Percentiles rank a stretch among this genome's conserved stretches.
Evolutionary conservation across 2,329 filamentous ascomycete species (phyloP).

Genomic region (Podosphaera xanthii): DNA sequence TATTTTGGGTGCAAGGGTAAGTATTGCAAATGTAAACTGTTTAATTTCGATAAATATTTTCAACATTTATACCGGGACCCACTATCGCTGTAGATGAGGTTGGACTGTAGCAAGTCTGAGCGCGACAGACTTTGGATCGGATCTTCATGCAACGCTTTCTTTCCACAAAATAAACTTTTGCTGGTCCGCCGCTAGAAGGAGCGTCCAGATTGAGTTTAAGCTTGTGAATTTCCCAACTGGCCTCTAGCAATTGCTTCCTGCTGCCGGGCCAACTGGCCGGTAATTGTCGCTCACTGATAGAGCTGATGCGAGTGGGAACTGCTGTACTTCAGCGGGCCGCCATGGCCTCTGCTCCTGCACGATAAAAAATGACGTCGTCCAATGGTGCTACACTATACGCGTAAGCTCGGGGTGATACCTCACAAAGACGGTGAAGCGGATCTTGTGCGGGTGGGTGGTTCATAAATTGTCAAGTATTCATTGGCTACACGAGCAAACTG

Average conservation of each 20-base stretch:
- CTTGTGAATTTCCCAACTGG: not conserved
- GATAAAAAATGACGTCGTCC: not conserved
- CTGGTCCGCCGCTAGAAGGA: not conserved
- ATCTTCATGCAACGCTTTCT: not conserved
- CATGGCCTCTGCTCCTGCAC: not conserved
- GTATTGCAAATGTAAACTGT: too few species aligned
- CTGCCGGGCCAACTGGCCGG: not conserved
- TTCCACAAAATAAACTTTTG: not conserved
- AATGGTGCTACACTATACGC: not conserved
- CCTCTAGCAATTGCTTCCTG: not conserved
- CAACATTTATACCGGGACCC: too few species aligned
- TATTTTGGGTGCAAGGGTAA: too few species aligned
- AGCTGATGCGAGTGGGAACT: not conserved
- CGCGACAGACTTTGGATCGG: not conserved
- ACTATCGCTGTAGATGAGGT: too few species aligned
- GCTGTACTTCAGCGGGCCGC: not conserved
- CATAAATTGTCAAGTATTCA: not conserved
- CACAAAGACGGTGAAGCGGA: not conserved
- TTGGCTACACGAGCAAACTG: not conserved
- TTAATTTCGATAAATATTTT: too few species aligned
- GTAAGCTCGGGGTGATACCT: not conserved
- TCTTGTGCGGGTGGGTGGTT: not conserved
- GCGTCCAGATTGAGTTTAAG: not conserved
- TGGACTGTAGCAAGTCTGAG: not conserved
- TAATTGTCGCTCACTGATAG: not conserved